Evolutionary conservation across 2,329 filamentous ascomycete genomes (phyloP).

Genomic region (Diaporthe nobilis): DNA sequence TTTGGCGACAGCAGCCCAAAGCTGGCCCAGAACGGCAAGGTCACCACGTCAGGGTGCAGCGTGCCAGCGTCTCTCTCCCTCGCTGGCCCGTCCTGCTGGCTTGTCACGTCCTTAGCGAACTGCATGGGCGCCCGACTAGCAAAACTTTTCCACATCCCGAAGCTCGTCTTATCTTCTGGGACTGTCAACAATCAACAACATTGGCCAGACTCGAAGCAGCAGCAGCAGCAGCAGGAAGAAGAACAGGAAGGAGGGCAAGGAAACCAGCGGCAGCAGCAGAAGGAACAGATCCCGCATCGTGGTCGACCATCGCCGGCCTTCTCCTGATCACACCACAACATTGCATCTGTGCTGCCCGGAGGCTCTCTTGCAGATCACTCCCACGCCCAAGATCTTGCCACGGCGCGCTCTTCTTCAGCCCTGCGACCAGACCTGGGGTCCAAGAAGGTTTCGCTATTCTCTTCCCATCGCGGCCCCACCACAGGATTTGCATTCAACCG

Average conservation of each 20-base stretch:
- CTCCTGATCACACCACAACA: slow-evolving; percentile 8
- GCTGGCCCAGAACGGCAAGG: slow-evolving; percentile 15
- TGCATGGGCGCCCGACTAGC: slow-evolving; percentile 32
- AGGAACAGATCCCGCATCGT: neutral
- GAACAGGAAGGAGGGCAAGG: neutral
- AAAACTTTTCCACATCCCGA: slow-evolving; percentile 31
- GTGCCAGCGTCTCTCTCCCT: slow-evolving; percentile 21
- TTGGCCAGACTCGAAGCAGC: neutral
- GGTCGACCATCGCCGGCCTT: slow-evolving; percentile 5
- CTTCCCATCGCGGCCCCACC: slow-evolving; percentile 12
- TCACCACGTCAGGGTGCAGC: slow-evolving; percentile 21
- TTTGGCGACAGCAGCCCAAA: slow-evolving; percentile 23
- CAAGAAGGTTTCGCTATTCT: slow-evolving; percentile 18
- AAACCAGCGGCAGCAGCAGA: neutral
- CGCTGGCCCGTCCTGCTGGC: slow-evolving; percentile 7
- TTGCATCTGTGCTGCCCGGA: slow-evolving; percentile 10
- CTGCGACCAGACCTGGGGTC: slow-evolving; percentile 17
- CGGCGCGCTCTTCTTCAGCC: slow-evolving; percentile 25
- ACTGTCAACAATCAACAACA: slow-evolving; percentile 30
- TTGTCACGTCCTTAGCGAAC: slow-evolving; percentile 26
- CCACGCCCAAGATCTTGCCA: slow-evolving; percentile 32
- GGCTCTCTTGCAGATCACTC: slow-evolving; percentile 29
- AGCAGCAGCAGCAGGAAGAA: neutral
- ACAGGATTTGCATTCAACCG: neutral
- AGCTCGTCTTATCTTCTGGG: slow-evolving; percentile 14